These are phyloP conservation scores for Neofusicoccum umdonicola DNA, from an alignment of 2,329 filamentous ascomycete genomes.

Conservation along the genomic window DNA sequence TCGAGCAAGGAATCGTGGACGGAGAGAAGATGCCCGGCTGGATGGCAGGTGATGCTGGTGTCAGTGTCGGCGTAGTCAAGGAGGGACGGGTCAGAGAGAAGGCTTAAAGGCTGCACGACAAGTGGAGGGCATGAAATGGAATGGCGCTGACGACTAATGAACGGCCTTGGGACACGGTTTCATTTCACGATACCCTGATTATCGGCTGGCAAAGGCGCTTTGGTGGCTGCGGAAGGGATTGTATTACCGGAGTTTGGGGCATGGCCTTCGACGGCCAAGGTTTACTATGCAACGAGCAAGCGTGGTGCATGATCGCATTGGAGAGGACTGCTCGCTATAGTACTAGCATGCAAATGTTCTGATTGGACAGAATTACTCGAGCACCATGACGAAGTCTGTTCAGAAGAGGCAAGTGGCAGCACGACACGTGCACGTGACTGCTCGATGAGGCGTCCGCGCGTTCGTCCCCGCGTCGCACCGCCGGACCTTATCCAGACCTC, in stretches of 20 bases:
- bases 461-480: background rate
- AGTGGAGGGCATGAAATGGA: background rate
- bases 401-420: background rate
- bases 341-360: background rate
- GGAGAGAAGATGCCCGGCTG: constrained; percentile 79
- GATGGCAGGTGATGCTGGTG: constrained; percentile 85
- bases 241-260: background rate
- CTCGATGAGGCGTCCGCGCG: background rate
- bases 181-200: constrained; percentile 14
- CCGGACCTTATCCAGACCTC: constrained; percentile 11
- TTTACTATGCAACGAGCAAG: background rate
- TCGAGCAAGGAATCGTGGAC: constrained; percentile 73
- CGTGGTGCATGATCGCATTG: background rate
- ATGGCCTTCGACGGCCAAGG: background rate
- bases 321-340: background rate
- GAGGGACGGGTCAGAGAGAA: constrained; percentile 57
- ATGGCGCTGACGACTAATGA: background rate
- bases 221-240: background rate
- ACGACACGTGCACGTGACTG: background rate
- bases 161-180: constrained; percentile 2
- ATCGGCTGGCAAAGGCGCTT: constrained; percentile 1
- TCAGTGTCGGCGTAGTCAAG: constrained; percentile 69
- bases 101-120: background rate
- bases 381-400: background rate
- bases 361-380: background rate